These are phyloP conservation scores for Chenopodium suecicum DNA, from an alignment of 148 eudicot species.

Conservation along the genomic window DNA sequence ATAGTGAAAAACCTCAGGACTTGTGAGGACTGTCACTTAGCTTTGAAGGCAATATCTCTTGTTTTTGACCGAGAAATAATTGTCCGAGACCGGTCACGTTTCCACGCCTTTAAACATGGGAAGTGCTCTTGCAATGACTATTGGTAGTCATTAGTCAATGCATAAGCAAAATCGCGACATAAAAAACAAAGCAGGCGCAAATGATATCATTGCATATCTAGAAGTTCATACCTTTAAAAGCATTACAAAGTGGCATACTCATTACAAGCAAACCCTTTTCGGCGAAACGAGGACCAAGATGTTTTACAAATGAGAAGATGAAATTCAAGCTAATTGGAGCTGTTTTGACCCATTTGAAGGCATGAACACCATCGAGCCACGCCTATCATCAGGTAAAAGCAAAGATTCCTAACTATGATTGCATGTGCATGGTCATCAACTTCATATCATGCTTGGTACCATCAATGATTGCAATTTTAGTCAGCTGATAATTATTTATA, in stretches of 20 bases:
- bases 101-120: slow-evolving; percentile 48
- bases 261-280: slow-evolving; percentile 25
- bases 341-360: slow-evolving; percentile 23
- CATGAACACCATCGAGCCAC: slow-evolving; percentile 26
- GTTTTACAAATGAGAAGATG: slow-evolving; percentile 18
- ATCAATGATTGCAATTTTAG: slow-evolving; percentile 36
- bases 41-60: slow-evolving; percentile 49
- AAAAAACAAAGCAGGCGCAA: slow-evolving; percentile 4
- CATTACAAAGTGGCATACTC: slow-evolving; percentile 17
- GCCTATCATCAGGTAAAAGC: slow-evolving; percentile 32
- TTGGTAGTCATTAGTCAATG: slow-evolving; percentile 41
- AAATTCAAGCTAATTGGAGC: slow-evolving; percentile 6
- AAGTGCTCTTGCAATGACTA: slow-evolving; percentile 55
- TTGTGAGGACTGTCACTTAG: slow-evolving; percentile 57
- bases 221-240: slow-evolving; percentile 15
- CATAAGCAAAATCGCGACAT: slow-evolving; percentile 16
- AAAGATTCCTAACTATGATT: slow-evolving; percentile 28
- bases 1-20: slow-evolving; percentile 59
- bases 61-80: slow-evolving; percentile 55
- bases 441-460: slow-evolving; percentile 30
- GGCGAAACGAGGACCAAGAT: slow-evolving; percentile 12
- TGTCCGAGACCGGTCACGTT: slow-evolving; percentile 62
- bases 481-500: slow-evolving; percentile 28
- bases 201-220: slow-evolving; percentile 24
- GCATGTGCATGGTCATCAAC: slow-evolving; percentile 32